Evolutionary conservation across 164 flowering plant genomes (phyloP), one percentile per base, ranked within the genome.

Genomic region (Stephania yunnanensis): DNA sequence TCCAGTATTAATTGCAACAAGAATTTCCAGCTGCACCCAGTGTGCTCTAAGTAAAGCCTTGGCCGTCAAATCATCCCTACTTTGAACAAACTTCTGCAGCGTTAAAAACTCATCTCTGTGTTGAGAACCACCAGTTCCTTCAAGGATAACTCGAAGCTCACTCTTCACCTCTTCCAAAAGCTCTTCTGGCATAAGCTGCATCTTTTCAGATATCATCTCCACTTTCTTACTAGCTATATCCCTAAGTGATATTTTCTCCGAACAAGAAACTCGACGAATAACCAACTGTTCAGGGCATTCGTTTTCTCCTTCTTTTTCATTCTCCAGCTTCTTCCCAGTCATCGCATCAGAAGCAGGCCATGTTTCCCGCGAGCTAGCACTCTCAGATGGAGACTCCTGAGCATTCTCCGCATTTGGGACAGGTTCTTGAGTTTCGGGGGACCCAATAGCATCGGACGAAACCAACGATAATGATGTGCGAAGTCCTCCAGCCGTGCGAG

Each of bases 351-450:
- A 85, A 71, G 85, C 82, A 2, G 97, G 97, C 91, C 93, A 91
- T 6, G 96, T 93, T 78, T 95, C 99, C 0, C 87, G 83, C 4
- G 99, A 95, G 80, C 99, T 92, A 11, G 97, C 98, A 84, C 99
- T 95, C 78, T 93, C 98, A 19, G 98, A 76, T 19, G 99, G 99
- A 9, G 98, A 93, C 72, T 85, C 99, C 31, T 85, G 92, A 29
- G 77, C 83, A 22, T 84, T 87, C 69, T 92, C 93, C 75, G 92
- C 83, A 75, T 87, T 91, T 22, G 88, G 84, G 75, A 86, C 86
- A 25, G 89, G 91, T 45, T 89, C 96, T 71, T 84, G 91, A 53
- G 71, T 71, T 73, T 83, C 80, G 10, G 82, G 79, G 25, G 86
- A 82, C 10, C 81, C 84, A 71, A 75, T 70, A 1, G 78, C 78